These are phyloP conservation scores for Casaregolazyma lundiana DNA, from an alignment of 1,139 yeast species.

Conservation along the genomic window DNA sequence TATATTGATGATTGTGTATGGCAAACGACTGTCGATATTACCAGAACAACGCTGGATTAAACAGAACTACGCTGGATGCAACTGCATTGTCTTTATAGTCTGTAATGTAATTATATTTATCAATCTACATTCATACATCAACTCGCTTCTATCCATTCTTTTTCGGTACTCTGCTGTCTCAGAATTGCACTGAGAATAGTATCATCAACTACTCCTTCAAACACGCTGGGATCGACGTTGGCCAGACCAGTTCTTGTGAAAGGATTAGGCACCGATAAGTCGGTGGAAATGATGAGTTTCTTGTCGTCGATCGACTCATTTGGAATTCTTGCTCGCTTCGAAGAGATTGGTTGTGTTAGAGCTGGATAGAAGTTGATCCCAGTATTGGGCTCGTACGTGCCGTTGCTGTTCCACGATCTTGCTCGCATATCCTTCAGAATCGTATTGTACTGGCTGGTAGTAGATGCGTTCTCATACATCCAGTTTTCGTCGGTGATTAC, in stretches of 20 bases:
- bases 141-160: constrained; percentile 16
- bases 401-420: constrained; percentile 48
- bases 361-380: constrained; percentile 69
- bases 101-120: neutral
- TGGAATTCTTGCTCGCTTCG: constrained; percentile 29
- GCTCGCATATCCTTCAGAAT: constrained; percentile 57
- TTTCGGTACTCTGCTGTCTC: constrained; percentile 60
- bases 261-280: constrained; percentile 40
- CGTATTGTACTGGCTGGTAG: constrained; percentile 66
- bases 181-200: constrained; percentile 58
- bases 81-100: neutral
- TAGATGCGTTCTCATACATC: constrained; percentile 79
- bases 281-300: constrained; percentile 48
- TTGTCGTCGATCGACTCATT: constrained; percentile 20
- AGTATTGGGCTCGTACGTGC: constrained; percentile 76
- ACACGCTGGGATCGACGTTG: constrained; percentile 53
- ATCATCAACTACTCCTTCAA: constrained; percentile 49
- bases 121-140: neutral
- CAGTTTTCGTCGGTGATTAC: constrained; percentile 67
- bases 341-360: constrained; percentile 65
- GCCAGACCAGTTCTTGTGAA: constrained; percentile 57
- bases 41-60: constrained; percentile 20
- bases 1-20: constrained; percentile 24
- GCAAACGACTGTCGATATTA: constrained; percentile 40
- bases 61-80: neutral